phyloP scores from a whole-genome alignment of 2,329 filamentous ascomycete genomes.

The Pyrenochaeta sp. region DNA sequence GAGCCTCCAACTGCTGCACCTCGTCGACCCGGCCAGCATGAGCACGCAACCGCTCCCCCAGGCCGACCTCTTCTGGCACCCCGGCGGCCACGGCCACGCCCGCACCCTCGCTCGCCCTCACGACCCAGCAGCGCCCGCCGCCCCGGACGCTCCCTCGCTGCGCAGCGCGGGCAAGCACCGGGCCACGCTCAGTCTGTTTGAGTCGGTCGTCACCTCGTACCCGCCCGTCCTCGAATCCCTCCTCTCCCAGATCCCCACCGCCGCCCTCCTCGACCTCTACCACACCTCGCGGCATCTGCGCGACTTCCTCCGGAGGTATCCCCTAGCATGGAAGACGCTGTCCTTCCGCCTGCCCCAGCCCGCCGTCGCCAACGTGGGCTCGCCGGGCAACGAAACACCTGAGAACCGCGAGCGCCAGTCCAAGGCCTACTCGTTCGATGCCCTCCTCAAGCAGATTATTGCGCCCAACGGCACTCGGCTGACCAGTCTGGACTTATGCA shows the following conservation, averaged over 20 bases:
- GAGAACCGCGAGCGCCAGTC: constrained; percentile 57
- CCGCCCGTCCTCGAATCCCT: constrained; percentile 66
- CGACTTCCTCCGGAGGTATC: constrained; percentile 62
- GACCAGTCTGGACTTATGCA: constrained; percentile 65
- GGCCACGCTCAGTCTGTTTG: constrained; percentile 53
- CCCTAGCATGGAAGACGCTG: constrained; percentile 66
- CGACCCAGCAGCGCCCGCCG: constrained; percentile 4
- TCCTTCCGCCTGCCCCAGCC: constrained; percentile 63
- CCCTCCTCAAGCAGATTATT: constrained; percentile 63
- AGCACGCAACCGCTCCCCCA: constrained; percentile 26
- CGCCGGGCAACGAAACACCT: constrained; percentile 50
- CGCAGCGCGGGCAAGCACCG: constrained; percentile 6
- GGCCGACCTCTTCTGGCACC: constrained; percentile 28
- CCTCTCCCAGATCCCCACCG: constrained; percentile 63
- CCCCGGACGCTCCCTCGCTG: constrained; percentile 8
- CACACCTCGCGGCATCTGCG: constrained; percentile 65
- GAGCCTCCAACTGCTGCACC: constrained; percentile 24
- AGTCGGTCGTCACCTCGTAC: constrained; percentile 63
- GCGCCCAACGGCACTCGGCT: constrained; percentile 64
- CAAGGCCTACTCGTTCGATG: constrained; percentile 65
- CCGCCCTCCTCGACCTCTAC: constrained; percentile 64
- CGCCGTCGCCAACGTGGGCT: constrained; percentile 40
- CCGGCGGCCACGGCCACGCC: constrained; percentile 10
- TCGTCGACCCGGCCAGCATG: constrained; percentile 41
- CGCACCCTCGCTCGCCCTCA: too few relatives aligned